Evolutionary conservation across 495 filamentous ascomycete genomes (phyloP), one percentile per base, ranked within the genome.

Genomic region (Oleoguttula mirabilis): DNA sequence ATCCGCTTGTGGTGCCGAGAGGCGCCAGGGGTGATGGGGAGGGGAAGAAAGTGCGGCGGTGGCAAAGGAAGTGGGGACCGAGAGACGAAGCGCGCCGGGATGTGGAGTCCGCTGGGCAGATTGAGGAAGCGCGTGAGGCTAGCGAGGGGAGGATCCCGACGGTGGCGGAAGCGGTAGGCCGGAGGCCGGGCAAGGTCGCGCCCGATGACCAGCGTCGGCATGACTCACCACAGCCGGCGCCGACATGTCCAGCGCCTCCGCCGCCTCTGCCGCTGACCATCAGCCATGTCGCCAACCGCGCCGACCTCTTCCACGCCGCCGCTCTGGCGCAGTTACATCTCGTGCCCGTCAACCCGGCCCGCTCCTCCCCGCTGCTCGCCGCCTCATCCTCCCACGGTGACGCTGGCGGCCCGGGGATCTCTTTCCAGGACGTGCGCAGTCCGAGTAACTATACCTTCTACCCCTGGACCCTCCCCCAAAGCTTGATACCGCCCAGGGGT

Each of bases 291-390:
- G 88, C 87, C 23, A 80, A 84, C 3, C 76, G 92, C 37, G 62
- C 71, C n/a, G 86, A 96, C 55, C 66, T 94, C 11, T 98, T 90
- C 54, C 87, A 94, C 55, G 88, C 92, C 3, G 84, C 90, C 10
- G 82, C 77, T 41, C 69, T 98, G 41, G 80, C 86, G 19, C 76
- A 86, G 2, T 66, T 95, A 31, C 81, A 95, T 56, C 66, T 79
- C 20, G 75, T 86, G 45, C 82, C 79, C 3, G 77, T 70, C 35
- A 57, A 63, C 10, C 66, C 66, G 4, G 59, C 55, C 20, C 50
- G 67, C 27, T 68, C 72, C 43, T 75, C 75, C 4, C 66, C 75
- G 14, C 64, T 74, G 22, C 46, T 72, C 39, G 64, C 71, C 41
- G 61, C 32, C 16, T 35, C 67, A 54, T 68, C 65, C 24, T 51